Evolutionary conservation across 495 filamentous ascomycete genomes (phyloP), one percentile per base, ranked within the genome.

Genomic region (Hyphodiscus hymeniophilus): DNA sequence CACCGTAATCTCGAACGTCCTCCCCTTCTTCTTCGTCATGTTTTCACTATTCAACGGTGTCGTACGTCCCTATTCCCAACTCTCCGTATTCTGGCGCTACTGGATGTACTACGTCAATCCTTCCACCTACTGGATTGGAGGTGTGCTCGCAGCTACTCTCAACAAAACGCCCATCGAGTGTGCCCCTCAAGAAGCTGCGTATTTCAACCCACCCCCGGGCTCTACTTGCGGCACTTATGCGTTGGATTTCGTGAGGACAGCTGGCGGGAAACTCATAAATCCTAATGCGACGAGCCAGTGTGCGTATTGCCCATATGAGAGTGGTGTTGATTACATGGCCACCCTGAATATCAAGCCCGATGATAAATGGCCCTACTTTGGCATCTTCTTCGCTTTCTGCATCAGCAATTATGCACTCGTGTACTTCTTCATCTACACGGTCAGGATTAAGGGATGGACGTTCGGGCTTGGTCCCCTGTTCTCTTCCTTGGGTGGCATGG

Each of bases 381-480:
- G 85, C 2, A 84, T 91, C 46, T 89, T 89, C 69, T 43, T 87
- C 28, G 78, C 74, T 1, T 90, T 89, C 63, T 81, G 81, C 23
- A 70, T 89, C 17, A 80, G 76, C 44, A 91, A 91, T 57, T 91
- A 82, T 80, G 59, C 67, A 32, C 70, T 91, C 38, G 82, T 94
- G 0, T 91, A 89, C 63, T 90, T 94, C 69, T 87, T 94, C 51
- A 77, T 91, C 44, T 92, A 85, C 61, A 84, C 82, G 1, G 71
- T 88, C 3, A 70, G 85, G 15, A 76, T 92, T 38, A 74, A 74
- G 50, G 75, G 81, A 6, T 88, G 82, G 84, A 75, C 15, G n/a
- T 55, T 55, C 20, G 86, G 86, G 0, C 66, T 88, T 33, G 76
- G 80, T 0, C 68, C 66, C 45, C 13, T 85, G 7, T 81, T 80